Percentiles rank a stretch among this genome's conserved stretches.
These are phyloP conservation scores for Magnusiomyces magnusii DNA, from an alignment of 1,139 yeast species.

Conservation along the genomic window DNA sequence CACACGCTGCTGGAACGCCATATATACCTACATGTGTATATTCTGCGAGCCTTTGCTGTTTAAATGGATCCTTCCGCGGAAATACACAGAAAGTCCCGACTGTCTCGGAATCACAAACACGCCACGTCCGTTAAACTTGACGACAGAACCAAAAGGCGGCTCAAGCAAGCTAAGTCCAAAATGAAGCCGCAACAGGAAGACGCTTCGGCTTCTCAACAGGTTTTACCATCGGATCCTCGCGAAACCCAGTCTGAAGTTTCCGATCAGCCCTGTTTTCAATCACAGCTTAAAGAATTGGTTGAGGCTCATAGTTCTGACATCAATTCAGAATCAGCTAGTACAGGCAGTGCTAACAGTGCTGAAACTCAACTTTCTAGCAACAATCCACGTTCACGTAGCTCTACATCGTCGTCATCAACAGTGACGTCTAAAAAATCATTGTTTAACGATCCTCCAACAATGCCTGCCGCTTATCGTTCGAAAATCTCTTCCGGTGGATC, in stretches of 20 bases:
- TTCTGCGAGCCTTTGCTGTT: background rate
- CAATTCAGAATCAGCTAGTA: background rate
- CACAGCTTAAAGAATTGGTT: background rate
- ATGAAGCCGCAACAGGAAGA: background rate
- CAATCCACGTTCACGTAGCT: slow-evolving; percentile 93
- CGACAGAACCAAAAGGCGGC: background rate
- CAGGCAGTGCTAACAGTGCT: background rate
- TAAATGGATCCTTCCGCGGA: background rate
- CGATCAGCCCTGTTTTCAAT: background rate
- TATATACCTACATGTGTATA: no score
- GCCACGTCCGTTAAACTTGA: background rate
- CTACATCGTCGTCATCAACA: background rate
- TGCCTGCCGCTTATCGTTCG: background rate
- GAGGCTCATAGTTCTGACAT: background rate
- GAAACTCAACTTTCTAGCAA: background rate
- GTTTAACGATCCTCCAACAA: background rate
- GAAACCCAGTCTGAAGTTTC: background rate
- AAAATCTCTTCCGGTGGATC: background rate
- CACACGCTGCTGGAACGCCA: no score
- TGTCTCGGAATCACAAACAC: background rate
- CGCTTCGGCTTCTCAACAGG: background rate
- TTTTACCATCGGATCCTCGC: background rate
- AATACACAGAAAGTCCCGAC: background rate
- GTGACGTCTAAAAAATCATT: background rate
- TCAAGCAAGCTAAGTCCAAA: background rate